Evolutionary conservation across 1,284 basidiomycete genomes (phyloP).

Genomic region (Sporisorium reilianum): DNA sequence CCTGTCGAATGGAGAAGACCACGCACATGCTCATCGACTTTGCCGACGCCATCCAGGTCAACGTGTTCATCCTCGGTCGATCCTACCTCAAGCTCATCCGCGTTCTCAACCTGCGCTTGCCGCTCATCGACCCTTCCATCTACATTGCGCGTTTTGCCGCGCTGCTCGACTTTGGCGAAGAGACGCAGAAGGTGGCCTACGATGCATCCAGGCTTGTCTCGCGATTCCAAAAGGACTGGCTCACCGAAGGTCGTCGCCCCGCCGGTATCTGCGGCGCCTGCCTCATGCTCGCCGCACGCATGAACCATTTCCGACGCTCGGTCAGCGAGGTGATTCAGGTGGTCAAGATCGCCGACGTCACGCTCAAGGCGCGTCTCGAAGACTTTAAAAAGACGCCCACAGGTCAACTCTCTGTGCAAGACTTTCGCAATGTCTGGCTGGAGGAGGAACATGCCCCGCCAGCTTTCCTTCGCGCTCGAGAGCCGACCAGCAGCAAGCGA

Average conservation of each 20-base stretch:
- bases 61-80: constrained; percentile 96
- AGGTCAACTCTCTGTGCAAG: constrained; percentile 85
- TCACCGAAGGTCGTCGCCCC: constrained; percentile 92
- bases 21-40: constrained; percentile 99
- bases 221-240: constrained; percentile 97
- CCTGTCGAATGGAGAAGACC: constrained; percentile 87
- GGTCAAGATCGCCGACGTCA: constrained; percentile 96
- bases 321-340: constrained; percentile 93
- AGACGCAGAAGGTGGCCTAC: constrained; percentile 88
- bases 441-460: constrained; percentile 92
- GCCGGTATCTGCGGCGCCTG: constrained; percentile 98
- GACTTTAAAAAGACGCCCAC: constrained; percentile 93
- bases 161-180: constrained; percentile 95
- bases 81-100: constrained; percentile 95
- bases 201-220: constrained; percentile 94
- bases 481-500: constrained; percentile 75
- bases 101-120: constrained; percentile 84
- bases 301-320: constrained; percentile 95
- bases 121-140: constrained; percentile 93
- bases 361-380: constrained; percentile 90
- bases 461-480: constrained; percentile 77
- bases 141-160: constrained; percentile 97
- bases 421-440: constrained; percentile 91
- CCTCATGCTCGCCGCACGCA: constrained; percentile 91
- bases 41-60: constrained; percentile 75